Evolutionary conservation across 2,329 filamentous ascomycete genomes (phyloP).

Genomic region (Cercospora berteroae): DNA sequence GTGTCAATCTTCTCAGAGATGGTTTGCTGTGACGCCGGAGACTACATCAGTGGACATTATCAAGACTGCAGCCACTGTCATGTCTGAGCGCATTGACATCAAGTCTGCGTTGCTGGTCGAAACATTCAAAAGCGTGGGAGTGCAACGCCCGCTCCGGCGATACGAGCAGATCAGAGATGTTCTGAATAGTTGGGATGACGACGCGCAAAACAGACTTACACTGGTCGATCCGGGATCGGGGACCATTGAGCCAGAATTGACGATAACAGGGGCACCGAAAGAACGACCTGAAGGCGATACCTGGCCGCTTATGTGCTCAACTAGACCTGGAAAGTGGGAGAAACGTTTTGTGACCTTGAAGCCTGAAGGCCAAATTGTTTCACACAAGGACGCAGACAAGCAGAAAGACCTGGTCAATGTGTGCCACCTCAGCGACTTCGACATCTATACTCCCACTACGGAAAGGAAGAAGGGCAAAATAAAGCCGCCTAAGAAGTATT

Average conservation of each 20-base stretch:
- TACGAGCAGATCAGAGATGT: slow-evolving; percentile 86
- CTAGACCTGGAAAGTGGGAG: slow-evolving; percentile 80
- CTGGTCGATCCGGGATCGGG: slow-evolving; percentile 59
- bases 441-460: slow-evolving; percentile 77
- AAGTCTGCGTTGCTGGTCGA: slow-evolving; percentile 72
- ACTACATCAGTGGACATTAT: slow-evolving; percentile 76
- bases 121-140: slow-evolving; percentile 68
- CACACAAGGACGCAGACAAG: slow-evolving; percentile 67
- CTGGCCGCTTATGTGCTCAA: slow-evolving; percentile 75
- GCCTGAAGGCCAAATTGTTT: slow-evolving; percentile 66
- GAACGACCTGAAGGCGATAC: slow-evolving; percentile 64
- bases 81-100: slow-evolving; percentile 64
- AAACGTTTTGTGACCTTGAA: slow-evolving; percentile 77
- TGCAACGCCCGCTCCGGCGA: slow-evolving; percentile 77
- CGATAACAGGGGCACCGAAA: slow-evolving; percentile 61
- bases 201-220: slow-evolving; percentile 71
- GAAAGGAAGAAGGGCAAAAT: slow-evolving; percentile 67
- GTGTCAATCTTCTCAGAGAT: slow-evolving; percentile 66
- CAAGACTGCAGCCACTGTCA: slow-evolving; percentile 60
- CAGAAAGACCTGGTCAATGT: slow-evolving; percentile 68
- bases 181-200: slow-evolving; percentile 88
- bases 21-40: slow-evolving; percentile 68
- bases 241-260: slow-evolving; percentile 59
- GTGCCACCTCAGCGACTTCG: slow-evolving; percentile 87
- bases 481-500: slow-evolving; percentile 79